Conservation (phyloP, 805 yeast genomes). For the Candida corydali region DNA sequence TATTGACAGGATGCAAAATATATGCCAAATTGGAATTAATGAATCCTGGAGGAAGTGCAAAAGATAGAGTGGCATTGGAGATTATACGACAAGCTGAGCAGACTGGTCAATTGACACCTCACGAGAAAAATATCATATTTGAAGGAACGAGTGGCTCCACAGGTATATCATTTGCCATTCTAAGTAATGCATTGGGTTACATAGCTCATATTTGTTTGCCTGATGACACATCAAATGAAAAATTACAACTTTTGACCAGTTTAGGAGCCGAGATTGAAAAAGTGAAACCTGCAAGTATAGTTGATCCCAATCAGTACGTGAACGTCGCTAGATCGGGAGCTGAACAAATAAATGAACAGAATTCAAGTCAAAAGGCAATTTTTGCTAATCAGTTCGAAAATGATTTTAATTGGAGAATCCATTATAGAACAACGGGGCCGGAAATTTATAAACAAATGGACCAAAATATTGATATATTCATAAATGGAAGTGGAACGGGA, state of each 20-base stretch:
- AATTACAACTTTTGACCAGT: slow-evolving; percentile 62
- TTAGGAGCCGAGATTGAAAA: slow-evolving; percentile 81
- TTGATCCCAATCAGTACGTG: slow-evolving; percentile 89
- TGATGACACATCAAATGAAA: slow-evolving; percentile 86
- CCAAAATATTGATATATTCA: slow-evolving; percentile 61
- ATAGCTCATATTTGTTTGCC: slow-evolving; percentile 91
- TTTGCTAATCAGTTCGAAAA: slow-evolving; percentile 97
- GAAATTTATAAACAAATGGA: slow-evolving; percentile 76
- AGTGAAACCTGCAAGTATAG: slow-evolving; percentile 93
- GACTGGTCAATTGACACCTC: slow-evolving; percentile 52
- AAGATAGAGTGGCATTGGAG: slow-evolving; percentile 88
- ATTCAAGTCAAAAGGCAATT: slow-evolving; percentile 48
- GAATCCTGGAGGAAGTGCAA: slow-evolving; percentile 95
- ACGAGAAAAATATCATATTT: slow-evolving; percentile 67
- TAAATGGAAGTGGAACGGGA: slow-evolving; percentile 95
- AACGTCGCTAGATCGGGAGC: slow-evolving; percentile 78
- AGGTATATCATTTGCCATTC: slow-evolving; percentile 87
- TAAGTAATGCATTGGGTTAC: slow-evolving; percentile 87
- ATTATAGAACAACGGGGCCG: slow-evolving; percentile 83
- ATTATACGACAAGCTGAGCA: slow-evolving; percentile 68
- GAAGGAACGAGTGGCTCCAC: slow-evolving; percentile 98
- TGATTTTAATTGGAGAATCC: slow-evolving; percentile 83
- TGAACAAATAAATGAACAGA: slow-evolving; percentile 39
- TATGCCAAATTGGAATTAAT: slow-evolving; percentile 81
- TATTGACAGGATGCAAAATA: slow-evolving; percentile 72